phyloP scores from a whole-genome alignment of 192 early-diverging fungal genomes.

The Glomus cerebriforme region DNA sequence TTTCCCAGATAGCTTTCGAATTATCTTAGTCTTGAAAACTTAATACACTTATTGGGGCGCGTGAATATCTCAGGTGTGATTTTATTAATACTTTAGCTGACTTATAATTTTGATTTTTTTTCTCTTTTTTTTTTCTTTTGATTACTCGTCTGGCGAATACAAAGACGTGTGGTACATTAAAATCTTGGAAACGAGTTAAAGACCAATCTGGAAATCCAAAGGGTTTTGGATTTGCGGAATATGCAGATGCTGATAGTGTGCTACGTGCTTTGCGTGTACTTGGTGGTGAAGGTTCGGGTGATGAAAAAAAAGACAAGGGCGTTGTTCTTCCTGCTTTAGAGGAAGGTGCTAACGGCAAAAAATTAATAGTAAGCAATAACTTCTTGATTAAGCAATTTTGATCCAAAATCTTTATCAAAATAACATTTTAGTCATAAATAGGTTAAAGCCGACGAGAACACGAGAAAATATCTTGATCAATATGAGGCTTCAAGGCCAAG shows the following conservation, averaged over 20 bases:
- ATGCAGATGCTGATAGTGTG: constrained; percentile 63
- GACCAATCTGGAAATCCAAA: constrained; percentile 66
- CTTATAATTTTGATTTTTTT: constrained; percentile 14
- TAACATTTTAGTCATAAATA: constrained; percentile 27
- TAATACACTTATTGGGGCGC: background rate
- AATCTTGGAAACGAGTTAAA: constrained; percentile 69
- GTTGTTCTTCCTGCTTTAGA: constrained; percentile 44
- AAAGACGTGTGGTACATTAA: constrained; percentile 68
- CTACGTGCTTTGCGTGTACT: constrained; percentile 65
- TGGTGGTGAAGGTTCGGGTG: constrained; percentile 57
- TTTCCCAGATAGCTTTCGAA: constrained; percentile 17
- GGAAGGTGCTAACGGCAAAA: constrained; percentile 43
- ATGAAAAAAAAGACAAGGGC: constrained; percentile 37
- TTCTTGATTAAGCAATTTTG: background rate
- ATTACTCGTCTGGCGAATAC: background rate
- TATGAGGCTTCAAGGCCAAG: constrained; percentile 41
- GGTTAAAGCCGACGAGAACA: constrained; percentile 38
- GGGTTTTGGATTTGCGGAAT: constrained; percentile 76
- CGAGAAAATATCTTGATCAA: constrained; percentile 41
- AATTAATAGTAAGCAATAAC: constrained; percentile 46
- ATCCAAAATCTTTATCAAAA: background rate
- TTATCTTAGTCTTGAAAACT: background rate
- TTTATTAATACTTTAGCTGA: constrained; percentile 13
- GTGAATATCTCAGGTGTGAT: constrained; percentile 13
- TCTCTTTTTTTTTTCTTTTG: constrained; percentile 19